Percentiles rank a stretch among this genome's conserved stretches.
phyloP scores from a whole-genome alignment of 106 monocot species.

The Apostasia ramifera region DNA sequence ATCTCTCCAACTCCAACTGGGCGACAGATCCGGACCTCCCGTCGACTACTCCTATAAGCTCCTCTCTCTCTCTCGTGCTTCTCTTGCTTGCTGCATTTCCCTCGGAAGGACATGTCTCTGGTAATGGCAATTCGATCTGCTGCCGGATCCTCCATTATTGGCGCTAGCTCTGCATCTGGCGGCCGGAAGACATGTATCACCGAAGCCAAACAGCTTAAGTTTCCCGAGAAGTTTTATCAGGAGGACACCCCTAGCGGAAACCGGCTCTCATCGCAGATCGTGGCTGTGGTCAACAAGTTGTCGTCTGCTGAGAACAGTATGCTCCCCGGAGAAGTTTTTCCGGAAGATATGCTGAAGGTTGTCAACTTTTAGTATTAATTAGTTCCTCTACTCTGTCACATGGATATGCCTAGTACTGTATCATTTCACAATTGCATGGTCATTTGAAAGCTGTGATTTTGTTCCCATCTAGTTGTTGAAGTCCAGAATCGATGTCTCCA shows the following conservation, averaged over 20 bases:
- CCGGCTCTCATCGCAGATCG: neutral
- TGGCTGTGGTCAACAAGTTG: neutral
- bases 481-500: too few relatives aligned
- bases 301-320: neutral
- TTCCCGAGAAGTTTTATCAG: neutral
- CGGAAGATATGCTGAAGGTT: constrained; percentile 8
- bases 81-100: neutral
- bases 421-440: too few relatives aligned
- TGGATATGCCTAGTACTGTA: too few relatives aligned
- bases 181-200: neutral
- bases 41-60: neutral
- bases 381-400: too few relatives aligned
- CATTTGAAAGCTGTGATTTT: too few relatives aligned
- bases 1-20: neutral
- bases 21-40: neutral
- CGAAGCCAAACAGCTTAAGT: neutral
- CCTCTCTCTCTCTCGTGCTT: neutral
- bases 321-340: neutral
- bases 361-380: too few relatives aligned
- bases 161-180: neutral
- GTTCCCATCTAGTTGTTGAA: too few relatives aligned
- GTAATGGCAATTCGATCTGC: constrained; percentile 1
- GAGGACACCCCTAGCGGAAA: neutral
- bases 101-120: neutral
- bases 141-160: neutral